Percentiles rank a stretch among this genome's conserved stretches.
Conservation (phyloP, 1,284 basidiomycete species). For the Heterobasidion occidentale region DNA sequence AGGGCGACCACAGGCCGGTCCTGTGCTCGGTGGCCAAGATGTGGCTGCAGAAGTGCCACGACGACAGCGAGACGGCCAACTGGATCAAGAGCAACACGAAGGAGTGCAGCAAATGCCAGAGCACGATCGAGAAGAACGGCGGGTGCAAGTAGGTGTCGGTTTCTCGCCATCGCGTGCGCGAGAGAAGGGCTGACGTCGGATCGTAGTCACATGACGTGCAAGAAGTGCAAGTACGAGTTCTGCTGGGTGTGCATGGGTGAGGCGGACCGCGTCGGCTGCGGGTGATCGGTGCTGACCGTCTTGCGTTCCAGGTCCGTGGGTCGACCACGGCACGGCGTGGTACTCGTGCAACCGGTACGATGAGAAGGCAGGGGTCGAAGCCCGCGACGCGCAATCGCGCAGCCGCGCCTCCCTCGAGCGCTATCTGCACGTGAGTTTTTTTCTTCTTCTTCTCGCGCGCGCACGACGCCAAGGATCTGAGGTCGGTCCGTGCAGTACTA, state of each 20-base stretch:
- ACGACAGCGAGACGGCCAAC: conserved; percentile 97
- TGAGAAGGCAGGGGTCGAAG: conserved; percentile 85
- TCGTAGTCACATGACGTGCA: conserved; percentile 94
- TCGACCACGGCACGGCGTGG: conserved; percentile 96
- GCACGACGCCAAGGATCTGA: not conserved
- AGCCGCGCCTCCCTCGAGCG: conserved; percentile 88
- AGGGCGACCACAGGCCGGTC: conserved; percentile 86
- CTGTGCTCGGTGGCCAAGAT: conserved; percentile 85
- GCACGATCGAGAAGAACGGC: conserved; percentile 99
- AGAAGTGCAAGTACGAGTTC: conserved; percentile 93
- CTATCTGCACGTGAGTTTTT: conserved; percentile 84
- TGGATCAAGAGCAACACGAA: conserved; percentile 99
- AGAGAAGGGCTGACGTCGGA: conserved; percentile 2
- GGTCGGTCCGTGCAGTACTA: conserved; percentile 64
- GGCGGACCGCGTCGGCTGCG: conserved; percentile 3
- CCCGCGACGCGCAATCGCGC: conserved; percentile 83
- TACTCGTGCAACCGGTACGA: conserved; percentile 98
- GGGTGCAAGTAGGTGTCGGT: conserved; percentile 84
- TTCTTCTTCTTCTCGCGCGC: not conserved
- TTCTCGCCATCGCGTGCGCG: conserved; percentile 4
- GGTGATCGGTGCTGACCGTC: conserved; percentile 26
- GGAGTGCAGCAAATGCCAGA: conserved; percentile 92
- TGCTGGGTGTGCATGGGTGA: conserved; percentile 78
- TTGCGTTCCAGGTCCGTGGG: conserved; percentile 75
- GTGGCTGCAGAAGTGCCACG: conserved; percentile 96